Evolutionary conservation across 1,139 yeast species (phyloP).

Genomic region (Wickerhamiella infanticola): DNA sequence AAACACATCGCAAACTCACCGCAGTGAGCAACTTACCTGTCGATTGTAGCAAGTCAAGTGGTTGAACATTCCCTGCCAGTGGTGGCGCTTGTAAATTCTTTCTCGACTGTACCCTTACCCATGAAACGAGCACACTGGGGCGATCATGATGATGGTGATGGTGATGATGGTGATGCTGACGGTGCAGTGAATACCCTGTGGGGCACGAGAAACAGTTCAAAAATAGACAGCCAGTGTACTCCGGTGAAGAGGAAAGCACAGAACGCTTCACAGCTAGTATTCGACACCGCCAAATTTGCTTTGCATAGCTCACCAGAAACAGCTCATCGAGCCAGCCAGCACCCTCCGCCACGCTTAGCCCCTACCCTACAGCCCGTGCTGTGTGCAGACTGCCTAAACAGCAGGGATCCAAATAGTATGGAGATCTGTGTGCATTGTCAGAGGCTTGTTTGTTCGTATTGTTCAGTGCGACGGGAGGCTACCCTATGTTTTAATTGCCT

Average conservation of each 20-base stretch:
- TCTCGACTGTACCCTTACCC: neutral
- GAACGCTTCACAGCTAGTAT: neutral
- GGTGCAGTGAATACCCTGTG: neutral
- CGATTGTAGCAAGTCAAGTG: slow-evolving; percentile 1
- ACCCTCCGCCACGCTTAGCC: no score
- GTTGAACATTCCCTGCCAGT: neutral
- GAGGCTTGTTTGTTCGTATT: slow-evolving; percentile 2
- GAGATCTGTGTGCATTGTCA: slow-evolving; percentile 4
- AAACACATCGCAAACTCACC: neutral
- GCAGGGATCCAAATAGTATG: slow-evolving; percentile 3
- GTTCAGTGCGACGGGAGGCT: slow-evolving; percentile 6
- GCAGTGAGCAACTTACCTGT: slow-evolving; percentile 5
- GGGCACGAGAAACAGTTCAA: no score
- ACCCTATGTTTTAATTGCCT: slow-evolving; percentile 5
- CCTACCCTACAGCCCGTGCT: neutral
- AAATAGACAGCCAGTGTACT: neutral
- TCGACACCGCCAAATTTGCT: neutral
- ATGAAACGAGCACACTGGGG: slow-evolving; percentile 6
- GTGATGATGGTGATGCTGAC: neutral
- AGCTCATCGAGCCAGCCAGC: neutral
- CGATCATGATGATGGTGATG: neutral
- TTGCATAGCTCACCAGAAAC: neutral
- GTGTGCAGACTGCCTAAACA: neutral
- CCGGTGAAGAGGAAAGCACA: neutral
- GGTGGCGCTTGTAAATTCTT: neutral